A percentile compares a stretch with the other conserved stretches of the same genome.
phyloP scores from a whole-genome alignment of 306 rosid genomes.

The Malus orientalis region DNA sequence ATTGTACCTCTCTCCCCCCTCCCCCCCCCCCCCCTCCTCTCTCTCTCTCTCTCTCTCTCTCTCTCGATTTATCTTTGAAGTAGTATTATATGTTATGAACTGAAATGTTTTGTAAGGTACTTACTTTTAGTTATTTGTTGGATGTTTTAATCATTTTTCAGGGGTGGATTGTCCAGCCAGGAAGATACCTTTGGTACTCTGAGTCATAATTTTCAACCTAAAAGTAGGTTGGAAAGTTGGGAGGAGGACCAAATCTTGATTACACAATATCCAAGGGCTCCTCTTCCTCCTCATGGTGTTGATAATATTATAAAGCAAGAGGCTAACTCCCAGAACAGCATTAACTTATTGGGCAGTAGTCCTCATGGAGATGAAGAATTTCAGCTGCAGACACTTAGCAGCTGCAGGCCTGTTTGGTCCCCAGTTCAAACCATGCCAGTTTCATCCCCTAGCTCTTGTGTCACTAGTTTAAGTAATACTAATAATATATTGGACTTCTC shows the following conservation, averaged over 20 bases:
- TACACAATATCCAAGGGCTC: neutral
- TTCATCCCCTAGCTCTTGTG: constrained; percentile 52
- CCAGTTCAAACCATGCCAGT: constrained; percentile 39
- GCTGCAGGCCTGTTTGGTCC: constrained; percentile 30
- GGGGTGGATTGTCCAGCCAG: constrained; percentile 50
- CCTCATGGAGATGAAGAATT: constrained; percentile 27
- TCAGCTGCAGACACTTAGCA: constrained; percentile 7
- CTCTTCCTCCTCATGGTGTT: constrained; percentile 10
- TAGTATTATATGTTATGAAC: neutral
- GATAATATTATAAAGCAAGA: constrained; percentile 54
- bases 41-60: neutral
- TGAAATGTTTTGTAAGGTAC: neutral
- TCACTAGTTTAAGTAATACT: constrained; percentile 34
- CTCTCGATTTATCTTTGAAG: neutral
- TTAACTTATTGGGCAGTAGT: constrained; percentile 21
- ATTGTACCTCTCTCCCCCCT: constrained; percentile 23
- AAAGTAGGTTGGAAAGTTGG: constrained; percentile 40
- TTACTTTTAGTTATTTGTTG: neutral
- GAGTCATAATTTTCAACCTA: constrained; percentile 31
- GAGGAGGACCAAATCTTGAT: constrained; percentile 32
- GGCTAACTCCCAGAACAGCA: constrained; percentile 27
- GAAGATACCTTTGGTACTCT: constrained; percentile 40
- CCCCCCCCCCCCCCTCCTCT: too few species aligned
- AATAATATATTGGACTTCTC: constrained; percentile 53
- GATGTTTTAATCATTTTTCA: constrained; percentile 19